Evolutionary conservation across 1,284 basidiomycete species (phyloP).

Genomic region (Mycosarcoma maydis): DNA sequence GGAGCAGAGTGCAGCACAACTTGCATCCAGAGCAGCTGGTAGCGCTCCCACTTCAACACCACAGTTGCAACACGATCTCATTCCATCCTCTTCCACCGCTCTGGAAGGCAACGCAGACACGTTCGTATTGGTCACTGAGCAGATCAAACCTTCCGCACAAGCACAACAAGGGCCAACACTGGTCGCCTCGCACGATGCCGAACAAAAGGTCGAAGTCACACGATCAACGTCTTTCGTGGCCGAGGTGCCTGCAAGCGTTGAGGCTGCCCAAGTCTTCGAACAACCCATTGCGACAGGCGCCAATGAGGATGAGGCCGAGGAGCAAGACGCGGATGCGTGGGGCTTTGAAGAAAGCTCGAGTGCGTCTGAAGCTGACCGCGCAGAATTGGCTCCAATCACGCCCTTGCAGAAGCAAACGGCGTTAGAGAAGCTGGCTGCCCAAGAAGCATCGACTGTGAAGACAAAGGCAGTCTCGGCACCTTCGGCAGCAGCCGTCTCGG

Average conservation of each 20-base stretch:
- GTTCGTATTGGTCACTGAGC: no score
- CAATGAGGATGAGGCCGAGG: neutral
- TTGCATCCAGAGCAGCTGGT: no score
- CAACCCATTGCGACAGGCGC: neutral
- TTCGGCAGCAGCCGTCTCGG: neutral
- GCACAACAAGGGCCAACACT: no score
- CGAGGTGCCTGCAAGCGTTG: neutral
- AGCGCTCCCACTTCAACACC: no score
- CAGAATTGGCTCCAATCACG: conserved; percentile 9
- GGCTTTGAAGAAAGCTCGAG: conserved; percentile 36
- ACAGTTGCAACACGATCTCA: no score
- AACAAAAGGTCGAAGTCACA: neutral
- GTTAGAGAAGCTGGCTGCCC: neutral
- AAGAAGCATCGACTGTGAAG: neutral
- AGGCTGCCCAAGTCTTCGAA: neutral
- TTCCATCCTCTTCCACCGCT: no score
- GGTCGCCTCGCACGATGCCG: no score
- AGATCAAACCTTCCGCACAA: no score
- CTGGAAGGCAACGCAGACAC: neutral
- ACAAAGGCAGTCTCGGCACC: neutral
- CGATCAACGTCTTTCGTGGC: no score
- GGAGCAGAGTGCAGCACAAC: no score
- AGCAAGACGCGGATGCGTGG: conserved; percentile 34
- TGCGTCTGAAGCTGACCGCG: conserved; percentile 23
- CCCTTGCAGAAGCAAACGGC: neutral